These are phyloP conservation scores for Annulohypoxylon stygium DNA, from an alignment of 495 filamentous ascomycete genomes.

Conservation along the genomic window DNA sequence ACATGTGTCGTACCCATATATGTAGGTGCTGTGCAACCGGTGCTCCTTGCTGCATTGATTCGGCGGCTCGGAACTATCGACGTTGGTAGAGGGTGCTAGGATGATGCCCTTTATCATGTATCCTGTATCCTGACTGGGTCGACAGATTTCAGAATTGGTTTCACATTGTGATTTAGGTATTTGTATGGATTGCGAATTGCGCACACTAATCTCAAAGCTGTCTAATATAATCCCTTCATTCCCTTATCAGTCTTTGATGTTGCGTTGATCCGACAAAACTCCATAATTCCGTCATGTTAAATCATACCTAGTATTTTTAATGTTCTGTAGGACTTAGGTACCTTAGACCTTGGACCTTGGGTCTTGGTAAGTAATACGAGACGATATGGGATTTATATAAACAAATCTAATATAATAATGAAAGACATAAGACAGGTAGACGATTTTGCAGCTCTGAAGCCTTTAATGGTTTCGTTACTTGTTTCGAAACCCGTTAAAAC, in stretches of 20 bases:
- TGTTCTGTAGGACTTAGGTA: no score
- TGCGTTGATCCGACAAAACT: constrained; percentile 2
- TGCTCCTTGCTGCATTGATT: constrained; percentile 40
- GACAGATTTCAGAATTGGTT: constrained; percentile 38
- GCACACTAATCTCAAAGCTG: constrained; percentile 4
- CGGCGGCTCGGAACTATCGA: constrained; percentile 42
- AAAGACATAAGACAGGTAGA: neutral
- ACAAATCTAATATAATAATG: neutral
- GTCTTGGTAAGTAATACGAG: neutral
- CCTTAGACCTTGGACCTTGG: no score
- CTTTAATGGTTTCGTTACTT: neutral
- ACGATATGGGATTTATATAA: neutral
- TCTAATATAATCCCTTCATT: constrained; percentile 17
- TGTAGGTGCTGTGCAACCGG: constrained; percentile 42
- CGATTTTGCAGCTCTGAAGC: neutral
- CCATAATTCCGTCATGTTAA: constrained; percentile 11
- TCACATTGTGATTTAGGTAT: constrained; percentile 36
- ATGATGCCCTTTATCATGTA: constrained; percentile 31
- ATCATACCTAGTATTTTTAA: neutral
- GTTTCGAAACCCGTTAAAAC: neutral
- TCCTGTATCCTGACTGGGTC: constrained; percentile 31
- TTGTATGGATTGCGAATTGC: constrained; percentile 10
- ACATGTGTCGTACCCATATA: constrained; percentile 43
- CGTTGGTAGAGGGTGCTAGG: constrained; percentile 32
- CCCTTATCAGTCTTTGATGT: constrained; percentile 12